Evolutionary conservation across 768 basidiomycete genomes (phyloP).

Genomic region (Crassisporium funariophilum): DNA sequence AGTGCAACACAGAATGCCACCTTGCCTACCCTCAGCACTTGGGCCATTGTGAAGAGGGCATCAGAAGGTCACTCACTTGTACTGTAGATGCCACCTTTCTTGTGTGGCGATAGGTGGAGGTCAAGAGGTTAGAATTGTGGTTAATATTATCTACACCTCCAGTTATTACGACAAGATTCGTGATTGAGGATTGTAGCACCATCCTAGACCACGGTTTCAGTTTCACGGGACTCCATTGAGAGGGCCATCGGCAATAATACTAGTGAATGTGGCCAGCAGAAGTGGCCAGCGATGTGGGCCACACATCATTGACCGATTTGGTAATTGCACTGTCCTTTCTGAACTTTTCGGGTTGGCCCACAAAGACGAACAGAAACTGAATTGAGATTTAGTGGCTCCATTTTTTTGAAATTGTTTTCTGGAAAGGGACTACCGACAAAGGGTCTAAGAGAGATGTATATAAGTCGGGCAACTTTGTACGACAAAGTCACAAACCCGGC

Average conservation of each 20-base stretch:
- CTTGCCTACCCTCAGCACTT: constrained; percentile 10
- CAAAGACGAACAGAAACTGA: no score
- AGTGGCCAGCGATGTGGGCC: no score
- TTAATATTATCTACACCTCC: constrained; percentile 27
- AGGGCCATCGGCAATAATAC: no score
- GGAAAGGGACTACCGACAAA: not conserved
- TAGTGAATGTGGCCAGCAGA: no score
- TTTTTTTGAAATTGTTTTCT: no score
- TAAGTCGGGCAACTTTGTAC: not conserved
- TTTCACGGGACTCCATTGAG: constrained; percentile 15
- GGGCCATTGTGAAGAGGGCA: constrained; percentile 26
- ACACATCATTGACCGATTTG: no score
- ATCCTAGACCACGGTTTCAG: constrained; percentile 11
- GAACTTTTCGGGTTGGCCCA: no score
- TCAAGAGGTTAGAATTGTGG: constrained; percentile 19
- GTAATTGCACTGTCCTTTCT: no score
- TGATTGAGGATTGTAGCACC: constrained; percentile 25
- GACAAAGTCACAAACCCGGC: no score
- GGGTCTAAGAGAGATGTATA: not conserved
- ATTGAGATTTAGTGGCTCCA: no score
- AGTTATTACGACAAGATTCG: constrained; percentile 28
- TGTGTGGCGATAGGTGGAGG: constrained; percentile 29
- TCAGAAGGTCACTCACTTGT: constrained; percentile 27
- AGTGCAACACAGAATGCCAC: constrained; percentile 15
- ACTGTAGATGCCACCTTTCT: constrained; percentile 23